These are phyloP conservation scores for Cicer judaicum DNA, from an alignment of 306 rosid genomes.

Conservation along the genomic window DNA sequence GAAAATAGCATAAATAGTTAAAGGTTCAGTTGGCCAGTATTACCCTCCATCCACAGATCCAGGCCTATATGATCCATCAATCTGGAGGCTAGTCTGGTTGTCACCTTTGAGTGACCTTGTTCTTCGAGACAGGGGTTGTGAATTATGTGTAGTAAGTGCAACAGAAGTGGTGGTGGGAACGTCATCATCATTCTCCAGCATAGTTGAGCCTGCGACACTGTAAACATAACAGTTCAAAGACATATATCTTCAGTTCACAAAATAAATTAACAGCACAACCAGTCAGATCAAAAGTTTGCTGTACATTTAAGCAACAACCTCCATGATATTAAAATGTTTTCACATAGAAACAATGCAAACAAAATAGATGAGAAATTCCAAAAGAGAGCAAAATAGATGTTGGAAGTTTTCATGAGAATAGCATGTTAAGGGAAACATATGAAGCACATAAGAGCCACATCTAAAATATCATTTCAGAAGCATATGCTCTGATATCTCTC, in stretches of 20 bases:
- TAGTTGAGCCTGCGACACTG: constrained; percentile 71
- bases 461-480: constrained; percentile 34
- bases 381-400: constrained; percentile 27
- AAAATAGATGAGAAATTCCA: constrained; percentile 31
- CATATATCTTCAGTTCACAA: constrained; percentile 35
- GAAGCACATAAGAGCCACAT: constrained; percentile 22
- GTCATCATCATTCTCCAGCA: constrained; percentile 83
- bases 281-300: constrained; percentile 24
- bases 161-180: constrained; percentile 84
- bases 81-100: constrained; percentile 62
- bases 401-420: constrained; percentile 39
- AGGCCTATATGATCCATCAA: constrained; percentile 75
- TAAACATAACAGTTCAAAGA: constrained; percentile 49
- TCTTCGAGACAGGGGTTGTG: constrained; percentile 93
- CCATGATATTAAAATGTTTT: constrained; percentile 31
- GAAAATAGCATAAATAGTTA: constrained; percentile 42
- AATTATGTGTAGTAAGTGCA: constrained; percentile 65
- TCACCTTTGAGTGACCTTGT: constrained; percentile 86
- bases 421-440: constrained; percentile 38
- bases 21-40: constrained; percentile 49
- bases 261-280: constrained; percentile 28
- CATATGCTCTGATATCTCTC: constrained; percentile 11
- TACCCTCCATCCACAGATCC: constrained; percentile 89
- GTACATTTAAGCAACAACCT: constrained; percentile 18
- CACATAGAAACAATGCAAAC: constrained; percentile 27